Evolutionary conservation across 2,329 filamentous ascomycete genomes (phyloP).

Genomic region (Sclerotinia glacialis): DNA sequence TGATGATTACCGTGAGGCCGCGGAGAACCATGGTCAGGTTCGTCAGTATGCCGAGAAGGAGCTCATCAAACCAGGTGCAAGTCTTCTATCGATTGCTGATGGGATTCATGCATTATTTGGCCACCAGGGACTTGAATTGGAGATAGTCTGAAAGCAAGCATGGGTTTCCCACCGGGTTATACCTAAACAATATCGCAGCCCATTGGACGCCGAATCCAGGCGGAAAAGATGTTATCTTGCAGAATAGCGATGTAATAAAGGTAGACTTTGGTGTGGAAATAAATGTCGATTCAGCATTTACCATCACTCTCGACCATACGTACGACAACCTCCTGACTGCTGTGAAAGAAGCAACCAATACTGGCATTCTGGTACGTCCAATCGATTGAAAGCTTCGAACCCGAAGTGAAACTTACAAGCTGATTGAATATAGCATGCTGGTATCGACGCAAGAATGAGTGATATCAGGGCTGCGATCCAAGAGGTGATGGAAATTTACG

Average conservation of each 20-base stretch:
- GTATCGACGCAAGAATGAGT: constrained; percentile 52
- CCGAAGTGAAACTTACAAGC: background rate
- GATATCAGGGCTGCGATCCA: constrained; percentile 55
- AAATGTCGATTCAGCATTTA: constrained; percentile 79
- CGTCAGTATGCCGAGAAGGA: constrained; percentile 48
- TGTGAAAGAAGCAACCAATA: constrained; percentile 72
- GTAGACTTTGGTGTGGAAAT: constrained; percentile 81
- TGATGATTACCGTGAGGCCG: constrained; percentile 54
- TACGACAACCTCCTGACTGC: constrained; percentile 73
- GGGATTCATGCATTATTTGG: constrained; percentile 51
- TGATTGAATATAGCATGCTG: constrained; percentile 43
- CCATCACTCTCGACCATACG: constrained; percentile 69
- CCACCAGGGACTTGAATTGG: constrained; percentile 52
- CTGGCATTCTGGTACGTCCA: constrained; percentile 40
- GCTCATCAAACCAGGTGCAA: constrained; percentile 50
- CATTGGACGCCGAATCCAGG: constrained; percentile 58
- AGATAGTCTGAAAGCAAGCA: constrained; percentile 49
- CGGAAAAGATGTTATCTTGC: constrained; percentile 66
- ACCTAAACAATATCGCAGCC: constrained; percentile 52
- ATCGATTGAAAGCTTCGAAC: background rate
- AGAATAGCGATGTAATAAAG: constrained; percentile 75
- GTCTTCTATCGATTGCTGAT: constrained; percentile 49
- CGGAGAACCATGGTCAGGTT: constrained; percentile 55
- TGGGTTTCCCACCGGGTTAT: constrained; percentile 55
- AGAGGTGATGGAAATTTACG: constrained; percentile 60